A percentile compares a stretch with the other conserved stretches of the same genome.
Conservation (phyloP, 768 basidiomycete species). For the Mycena haematopus region DNA sequence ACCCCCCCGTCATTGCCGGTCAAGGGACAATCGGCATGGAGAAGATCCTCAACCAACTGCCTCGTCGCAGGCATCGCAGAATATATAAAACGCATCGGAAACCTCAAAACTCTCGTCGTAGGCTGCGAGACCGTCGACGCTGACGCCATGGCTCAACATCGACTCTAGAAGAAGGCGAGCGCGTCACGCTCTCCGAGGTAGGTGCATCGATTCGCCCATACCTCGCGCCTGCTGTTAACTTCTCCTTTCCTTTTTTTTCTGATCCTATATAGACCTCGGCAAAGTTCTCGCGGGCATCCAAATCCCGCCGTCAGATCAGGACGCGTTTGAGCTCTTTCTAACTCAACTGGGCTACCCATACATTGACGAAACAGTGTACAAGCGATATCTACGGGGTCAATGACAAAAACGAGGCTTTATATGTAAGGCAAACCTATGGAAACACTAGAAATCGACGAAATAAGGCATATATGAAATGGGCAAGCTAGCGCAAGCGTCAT, state of each 20-base stretch:
- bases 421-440: no score
- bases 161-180: conserved; percentile 81
- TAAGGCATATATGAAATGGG: no score
- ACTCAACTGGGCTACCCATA: conserved; percentile 82
- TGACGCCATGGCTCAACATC: conserved; percentile 91
- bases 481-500: no score
- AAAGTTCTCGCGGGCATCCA: conserved; percentile 94
- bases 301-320: conserved; percentile 73
- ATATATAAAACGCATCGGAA: conserved; percentile 93
- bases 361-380: conserved; percentile 95
- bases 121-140: conserved; percentile 97
- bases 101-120: conserved; percentile 77
- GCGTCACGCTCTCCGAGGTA: conserved; percentile 86
- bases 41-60: conserved; percentile 88
- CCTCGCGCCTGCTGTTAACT: background rate
- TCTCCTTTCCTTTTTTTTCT: conserved; percentile 1
- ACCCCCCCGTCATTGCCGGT: conserved; percentile 95
- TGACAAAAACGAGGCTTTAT: background rate
- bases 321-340: conserved; percentile 80
- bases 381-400: conserved; percentile 63
- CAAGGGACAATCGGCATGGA: conserved; percentile 97
- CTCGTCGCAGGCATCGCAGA: conserved; percentile 89
- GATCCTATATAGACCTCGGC: conserved; percentile 80
- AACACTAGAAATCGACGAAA: no score
- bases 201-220: conserved; percentile 63